Evolutionary conservation across 2,329 filamentous ascomycete genomes (phyloP).

Genomic region (Fusarium anguioides): DNA sequence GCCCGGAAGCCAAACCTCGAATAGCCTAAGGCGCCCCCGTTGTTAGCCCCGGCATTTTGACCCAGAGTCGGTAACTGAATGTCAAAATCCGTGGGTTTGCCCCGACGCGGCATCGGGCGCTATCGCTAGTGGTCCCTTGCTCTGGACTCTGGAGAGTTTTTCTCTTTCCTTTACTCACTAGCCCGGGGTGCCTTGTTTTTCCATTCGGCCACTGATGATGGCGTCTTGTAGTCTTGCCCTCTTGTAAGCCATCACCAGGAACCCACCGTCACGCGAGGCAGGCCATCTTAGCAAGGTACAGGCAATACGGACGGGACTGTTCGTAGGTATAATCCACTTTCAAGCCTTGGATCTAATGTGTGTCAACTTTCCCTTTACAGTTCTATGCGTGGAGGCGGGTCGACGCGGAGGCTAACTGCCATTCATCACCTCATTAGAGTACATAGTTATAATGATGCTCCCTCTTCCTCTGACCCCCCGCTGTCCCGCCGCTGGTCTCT

Average conservation of each 20-base stretch:
- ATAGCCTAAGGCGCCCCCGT: constrained; percentile 21
- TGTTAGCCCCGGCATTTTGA: constrained; percentile 22
- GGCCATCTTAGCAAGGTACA: neutral
- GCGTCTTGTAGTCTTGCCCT: constrained; percentile 27
- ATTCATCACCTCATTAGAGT: constrained; percentile 13
- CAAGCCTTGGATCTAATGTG: constrained; percentile 3
- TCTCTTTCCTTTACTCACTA: neutral
- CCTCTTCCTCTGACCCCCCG: constrained; percentile 15
- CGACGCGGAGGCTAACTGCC: constrained; percentile 12
- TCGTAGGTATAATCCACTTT: constrained; percentile 9
- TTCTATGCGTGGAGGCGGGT: constrained; percentile 35
- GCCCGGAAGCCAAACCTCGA: constrained; percentile 23
- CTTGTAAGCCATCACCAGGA: constrained; percentile 33
- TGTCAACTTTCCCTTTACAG: constrained; percentile 15
- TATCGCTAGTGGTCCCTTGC: constrained; percentile 12
- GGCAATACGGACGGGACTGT: constrained; percentile 9
- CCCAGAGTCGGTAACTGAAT: constrained; percentile 32
- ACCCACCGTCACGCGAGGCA: constrained; percentile 40
- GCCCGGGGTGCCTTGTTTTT: constrained; percentile 12
- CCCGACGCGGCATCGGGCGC: constrained; percentile 35
- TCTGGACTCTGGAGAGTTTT: too few species aligned
- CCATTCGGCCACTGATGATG: constrained; percentile 20
- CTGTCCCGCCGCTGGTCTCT: constrained; percentile 50
- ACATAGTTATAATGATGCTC: constrained; percentile 35
- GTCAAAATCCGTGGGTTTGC: constrained; percentile 34